Evolutionary conservation across 352 stramenopile genomes (phyloP), one percentile per base, ranked within the genome.

Genomic region (Aphanomyces stellatus): DNA sequence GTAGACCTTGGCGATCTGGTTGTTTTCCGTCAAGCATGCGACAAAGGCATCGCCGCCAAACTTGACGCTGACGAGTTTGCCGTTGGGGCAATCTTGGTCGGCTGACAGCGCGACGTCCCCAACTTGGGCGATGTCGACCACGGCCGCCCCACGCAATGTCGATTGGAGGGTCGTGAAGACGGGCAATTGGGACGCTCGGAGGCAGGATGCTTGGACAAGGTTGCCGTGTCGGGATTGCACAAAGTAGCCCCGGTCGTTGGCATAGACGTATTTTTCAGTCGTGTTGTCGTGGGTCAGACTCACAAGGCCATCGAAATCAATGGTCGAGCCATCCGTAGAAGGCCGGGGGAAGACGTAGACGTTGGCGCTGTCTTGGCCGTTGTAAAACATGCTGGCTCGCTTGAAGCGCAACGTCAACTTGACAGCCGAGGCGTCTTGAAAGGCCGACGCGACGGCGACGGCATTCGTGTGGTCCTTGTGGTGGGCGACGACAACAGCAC

Each of bases 41-140:
- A 79, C 71, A 41, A 66, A 79, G 34, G 71, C 51, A 61, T 76
- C 73, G 24, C 68, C 62, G 24, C 71, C 68, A 49, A 79, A 74
- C 7, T 53, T 46, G 27, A 76, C 35, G 28, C 74, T 60, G n/a
- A 76, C 63, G 27, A 79, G 71, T 25, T 71, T 64, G 24, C 69
- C 69, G 46, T 65, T 51, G 10, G 35, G 28, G 42, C 70, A 46
- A 46, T 46, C 37, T 46, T 11, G 13, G 11, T 46, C 0, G 37
- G n/a, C 37, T 46, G 13, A 11, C n/a, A 46, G 13, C n/a, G 13
- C n/a, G 11, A 11, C n/a, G 13, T 11, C 27, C 19, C 27, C 41
- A 15, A 30, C 56, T 3, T 5, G 24, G 3, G 27, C 30, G 4
- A 15, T 25, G 17, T 64, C 56, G 1, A 64, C 56, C 8, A 64